Evolutionary conservation across 2,329 filamentous ascomycete species (phyloP).

Genomic region (Monosporascus sp.): DNA sequence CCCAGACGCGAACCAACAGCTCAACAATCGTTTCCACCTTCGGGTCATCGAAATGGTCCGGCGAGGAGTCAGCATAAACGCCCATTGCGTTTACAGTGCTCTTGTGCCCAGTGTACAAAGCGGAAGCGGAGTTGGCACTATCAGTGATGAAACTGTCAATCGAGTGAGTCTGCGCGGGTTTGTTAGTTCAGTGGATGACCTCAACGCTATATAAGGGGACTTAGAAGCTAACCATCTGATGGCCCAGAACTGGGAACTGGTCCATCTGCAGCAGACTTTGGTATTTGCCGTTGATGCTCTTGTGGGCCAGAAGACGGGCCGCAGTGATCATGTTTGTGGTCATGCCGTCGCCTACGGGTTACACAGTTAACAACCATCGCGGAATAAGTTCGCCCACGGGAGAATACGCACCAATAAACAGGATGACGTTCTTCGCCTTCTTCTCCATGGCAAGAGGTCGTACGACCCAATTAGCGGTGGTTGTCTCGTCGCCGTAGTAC

Average conservation of each 20-base stretch:
- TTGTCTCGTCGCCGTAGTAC: slow-evolving; percentile 69
- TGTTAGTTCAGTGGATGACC: neutral
- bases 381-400: neutral
- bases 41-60: slow-evolving; percentile 71
- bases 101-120: slow-evolving; percentile 80
- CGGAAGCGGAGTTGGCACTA: slow-evolving; percentile 77
- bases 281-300: slow-evolving; percentile 80
- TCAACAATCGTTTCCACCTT: slow-evolving; percentile 82
- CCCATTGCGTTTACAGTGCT: slow-evolving; percentile 76
- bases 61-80: slow-evolving; percentile 73
- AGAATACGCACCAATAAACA: slow-evolving; percentile 65
- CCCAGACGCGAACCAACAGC: slow-evolving; percentile 64
- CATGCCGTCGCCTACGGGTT: slow-evolving; percentile 47
- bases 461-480: slow-evolving; percentile 71
- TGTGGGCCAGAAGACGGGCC: slow-evolving; percentile 74
- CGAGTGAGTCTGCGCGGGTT: slow-evolving; percentile 57
- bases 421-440: slow-evolving; percentile 77
- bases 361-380: neutral
- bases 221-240: slow-evolving; percentile 58
- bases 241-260: slow-evolving; percentile 77
- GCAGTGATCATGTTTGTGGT: slow-evolving; percentile 76
- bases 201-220: neutral
- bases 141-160: slow-evolving; percentile 83
- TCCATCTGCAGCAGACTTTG: slow-evolving; percentile 71
- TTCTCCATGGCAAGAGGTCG: slow-evolving; percentile 63